Evolutionary conservation across 257 asterid genomes (phyloP).

Genomic region (Penstemon eatonii): DNA sequence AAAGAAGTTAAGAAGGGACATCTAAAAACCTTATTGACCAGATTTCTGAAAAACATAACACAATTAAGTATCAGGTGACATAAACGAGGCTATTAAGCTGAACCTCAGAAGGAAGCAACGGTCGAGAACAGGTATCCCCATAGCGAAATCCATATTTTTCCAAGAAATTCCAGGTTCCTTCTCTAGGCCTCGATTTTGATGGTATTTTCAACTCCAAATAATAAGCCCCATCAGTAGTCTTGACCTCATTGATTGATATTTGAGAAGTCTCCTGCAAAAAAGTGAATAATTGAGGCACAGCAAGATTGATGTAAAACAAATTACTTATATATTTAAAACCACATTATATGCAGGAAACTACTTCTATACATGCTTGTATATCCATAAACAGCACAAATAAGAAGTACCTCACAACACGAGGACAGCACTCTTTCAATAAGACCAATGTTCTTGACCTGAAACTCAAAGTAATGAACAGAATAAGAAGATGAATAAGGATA

Average conservation of each 20-base stretch:
- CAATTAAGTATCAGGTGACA: constrained; percentile 15
- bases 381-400: constrained; percentile 26
- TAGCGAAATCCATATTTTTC: constrained; percentile 81
- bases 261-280: constrained; percentile 70
- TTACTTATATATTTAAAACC: not conserved
- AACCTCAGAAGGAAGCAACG: constrained; percentile 94
- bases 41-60: constrained; percentile 6
- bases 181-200: constrained; percentile 41
- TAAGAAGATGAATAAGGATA: constrained; percentile 22
- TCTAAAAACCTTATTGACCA: not conserved
- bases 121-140: constrained; percentile 54
- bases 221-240: constrained; percentile 74
- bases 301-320: not conserved
- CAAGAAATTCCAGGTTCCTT: constrained; percentile 68
- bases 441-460: constrained; percentile 62
- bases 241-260: constrained; percentile 55
- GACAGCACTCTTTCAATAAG: constrained; percentile 60
- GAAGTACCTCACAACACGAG: constrained; percentile 78
- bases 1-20: not conserved
- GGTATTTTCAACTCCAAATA: constrained; percentile 77
- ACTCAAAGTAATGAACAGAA: constrained; percentile 36
- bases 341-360: not conserved
- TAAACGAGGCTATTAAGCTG: constrained; percentile 18
- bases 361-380: constrained; percentile 11
- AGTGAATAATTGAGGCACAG: constrained; percentile 25